phyloP scores from a whole-genome alignment of 257 asterid genomes.

The Handroanthus guayacan region DNA sequence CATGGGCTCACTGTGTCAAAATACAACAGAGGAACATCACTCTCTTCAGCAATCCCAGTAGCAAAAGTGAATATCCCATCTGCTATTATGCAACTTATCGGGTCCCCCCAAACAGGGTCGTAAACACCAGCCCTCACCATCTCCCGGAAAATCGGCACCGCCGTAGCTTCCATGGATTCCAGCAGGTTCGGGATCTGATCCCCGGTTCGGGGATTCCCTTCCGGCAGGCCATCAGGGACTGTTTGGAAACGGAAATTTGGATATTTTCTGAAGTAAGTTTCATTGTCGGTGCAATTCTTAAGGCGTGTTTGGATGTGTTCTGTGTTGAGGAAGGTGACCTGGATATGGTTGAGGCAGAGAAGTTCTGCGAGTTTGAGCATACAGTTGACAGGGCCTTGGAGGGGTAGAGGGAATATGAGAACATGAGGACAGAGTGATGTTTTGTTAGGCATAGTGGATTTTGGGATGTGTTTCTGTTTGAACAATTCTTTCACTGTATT shows the following conservation, averaged over 20 bases:
- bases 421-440: slow-evolving; percentile 50
- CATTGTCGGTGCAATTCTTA: background rate
- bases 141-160: slow-evolving; percentile 45
- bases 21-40: slow-evolving; percentile 47
- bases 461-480: background rate
- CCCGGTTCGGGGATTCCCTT: slow-evolving; percentile 49
- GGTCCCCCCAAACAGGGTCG: slow-evolving; percentile 27
- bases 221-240: slow-evolving; percentile 64
- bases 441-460: slow-evolving; percentile 25
- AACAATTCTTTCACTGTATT: too few relatives aligned
- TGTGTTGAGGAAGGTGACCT: slow-evolving; percentile 76
- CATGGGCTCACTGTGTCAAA: slow-evolving; percentile 69
- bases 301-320: slow-evolving; percentile 63
- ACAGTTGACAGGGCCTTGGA: slow-evolving; percentile 67
- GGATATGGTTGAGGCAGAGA: slow-evolving; percentile 42
- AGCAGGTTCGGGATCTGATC: slow-evolving; percentile 39
- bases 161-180: slow-evolving; percentile 44
- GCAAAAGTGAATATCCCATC: slow-evolving; percentile 66
- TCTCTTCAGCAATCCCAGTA: slow-evolving; percentile 43
- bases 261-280: slow-evolving; percentile 40
- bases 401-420: slow-evolving; percentile 65
- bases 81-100: slow-evolving; percentile 50
- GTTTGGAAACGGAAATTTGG: slow-evolving; percentile 47
- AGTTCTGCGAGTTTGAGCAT: slow-evolving; percentile 69
- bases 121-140: slow-evolving; percentile 36